Base-by-base conservation (phyloP, 78 protist genomes). In the Anaeramoeba flamelloides region DNA sequence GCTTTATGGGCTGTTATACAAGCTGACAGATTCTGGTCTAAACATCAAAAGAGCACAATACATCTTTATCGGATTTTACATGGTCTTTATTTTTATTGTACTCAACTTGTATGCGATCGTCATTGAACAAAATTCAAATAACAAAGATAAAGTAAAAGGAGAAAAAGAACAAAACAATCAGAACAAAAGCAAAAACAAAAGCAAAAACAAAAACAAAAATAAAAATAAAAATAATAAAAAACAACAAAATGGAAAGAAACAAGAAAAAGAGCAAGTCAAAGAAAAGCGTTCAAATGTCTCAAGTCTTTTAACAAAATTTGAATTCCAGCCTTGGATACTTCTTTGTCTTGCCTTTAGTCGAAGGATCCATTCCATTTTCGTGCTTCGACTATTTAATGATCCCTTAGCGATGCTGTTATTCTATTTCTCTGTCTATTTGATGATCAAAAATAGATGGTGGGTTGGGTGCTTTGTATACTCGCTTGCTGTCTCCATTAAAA, bases 321-420 rank as follows among this genome's bases (percentile, higher is more conserved):
- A 85, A 74, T 74, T 78, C 0, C 92, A 92, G 17, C 81, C 83
- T 30, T 87, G 83, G 81, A 39, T 82, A 1, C 38, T 91, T 32
- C 26, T 41, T 4, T 40, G 87, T 1, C 41, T 87, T 39, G 36
- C 83, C 79, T 22, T 87, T 3, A 88, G 92, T 17, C 30, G 53
- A 34, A 87, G 95, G 0, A 38, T 91, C 3, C 97, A 94, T 81
- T 92, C 95, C 31, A 82, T 94, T 77, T 94, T 90, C 41, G 84
- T 84, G 36, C 83, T 94, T 38, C 86, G 96, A 2, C 84, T 94
- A 8, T 94, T 94, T 85, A 94, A 94, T 79, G 97, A 94, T 65
- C 26, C 91, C 36, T 2, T 81, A 38, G 84, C 95, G 12, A 90
- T 90, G 92, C 32, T 88, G 0, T 2, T 90, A 26, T 32, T 82